Evolutionary conservation across 306 rosid genomes (phyloP), one percentile per base, ranked within the genome.

Genomic region (Citrullus mucosospermus): DNA sequence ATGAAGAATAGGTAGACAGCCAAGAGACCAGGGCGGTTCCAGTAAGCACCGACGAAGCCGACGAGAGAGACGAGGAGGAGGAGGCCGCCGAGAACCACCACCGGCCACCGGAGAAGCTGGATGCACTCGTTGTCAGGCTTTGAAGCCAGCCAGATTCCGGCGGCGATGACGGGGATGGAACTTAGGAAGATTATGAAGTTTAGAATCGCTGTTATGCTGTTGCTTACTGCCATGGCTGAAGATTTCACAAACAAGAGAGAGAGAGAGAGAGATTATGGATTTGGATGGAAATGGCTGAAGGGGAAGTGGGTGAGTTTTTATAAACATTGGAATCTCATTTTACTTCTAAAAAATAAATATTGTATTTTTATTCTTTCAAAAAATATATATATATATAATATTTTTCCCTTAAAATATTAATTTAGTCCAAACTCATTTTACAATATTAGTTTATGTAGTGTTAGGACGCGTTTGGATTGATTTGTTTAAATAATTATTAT

Each of bases 121-220:
- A 88, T 82, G 83, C 98, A 94, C 78, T 84, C 86, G 85, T 90
- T 90, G 90, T 86, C 95, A 13, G 94, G 91, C 66, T 92, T 94
- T 0, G 95, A 88, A n/a, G 98, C 96, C 0, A 94, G 85, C 98
- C 98, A 92, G 48, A 89, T 90, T 28, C 97, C 97, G 2, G 97
- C 77, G 3, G 88, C 92, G n/a, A 94, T 92, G 0, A 90, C 88
- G 62, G 95, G 97, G 6, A 94, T 84, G 77, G 98, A 85, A 38
- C 95, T 84, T 10, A 94, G 34, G 68, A 88, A 60, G 16, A 94
- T 96, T 71, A 86, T 65, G 83, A 94, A 90, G 83, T 94, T 94
- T 1, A 92, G 86, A 2, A 58, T 59, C 36, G 98, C 92, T 0
- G 97, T 94, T 20, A 94, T 66, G 62, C 82, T 90, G 92, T 92